Base-by-base conservation (phyloP, 345 rosid genomes). In the Syzygium grande region DNA sequence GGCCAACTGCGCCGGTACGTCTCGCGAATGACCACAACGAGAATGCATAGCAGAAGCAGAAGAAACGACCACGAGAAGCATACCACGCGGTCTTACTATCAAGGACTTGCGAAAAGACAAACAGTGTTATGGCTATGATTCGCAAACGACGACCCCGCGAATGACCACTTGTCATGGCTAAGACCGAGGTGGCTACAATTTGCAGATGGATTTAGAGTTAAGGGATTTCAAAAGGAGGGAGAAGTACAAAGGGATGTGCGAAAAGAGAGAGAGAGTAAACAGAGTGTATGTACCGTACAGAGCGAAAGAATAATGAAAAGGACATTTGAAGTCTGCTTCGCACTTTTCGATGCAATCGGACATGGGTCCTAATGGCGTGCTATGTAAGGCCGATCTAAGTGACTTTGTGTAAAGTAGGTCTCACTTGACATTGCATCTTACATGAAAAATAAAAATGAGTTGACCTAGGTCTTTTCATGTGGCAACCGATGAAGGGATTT, bases 281-380 rank as follows among this genome's bases (percentile, higher is more conserved):
- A 41, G 79, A 68, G 23, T 23, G 9, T 1, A 30, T 68, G 43
- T 0, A 68, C 23, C 0, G 34, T 0, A 9, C 34, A n/a, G n/a
- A 29, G 73, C 29, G 38, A 61, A 61, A n/a, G 19, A 6, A n/a
- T 29, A n/a, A n/a, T 6, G 73, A n/a, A 1, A 14, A 7, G 29
- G 73, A 68, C 79, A 68, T 16, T 0, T 16, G 43, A 63, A 8
- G 78, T 65, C 22, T 65, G 43, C 78, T 16, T 65, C 0, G 41
- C 41, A 21, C 77, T 65, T 65, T 65, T 65, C 78, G 30, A 30
- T 30, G 41, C 30, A 30, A 5, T 65, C 11, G 2, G 3, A 65
- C 5, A 5, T 5, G 7, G 3, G 27, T 29, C 11, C 15, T 22
- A 30, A 30, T 68, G 46, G 34, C 8, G 23, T 30, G 34, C 79